Base-by-base conservation (phyloP, 73 alveolate species). In the Halteria grandinella region DNA sequence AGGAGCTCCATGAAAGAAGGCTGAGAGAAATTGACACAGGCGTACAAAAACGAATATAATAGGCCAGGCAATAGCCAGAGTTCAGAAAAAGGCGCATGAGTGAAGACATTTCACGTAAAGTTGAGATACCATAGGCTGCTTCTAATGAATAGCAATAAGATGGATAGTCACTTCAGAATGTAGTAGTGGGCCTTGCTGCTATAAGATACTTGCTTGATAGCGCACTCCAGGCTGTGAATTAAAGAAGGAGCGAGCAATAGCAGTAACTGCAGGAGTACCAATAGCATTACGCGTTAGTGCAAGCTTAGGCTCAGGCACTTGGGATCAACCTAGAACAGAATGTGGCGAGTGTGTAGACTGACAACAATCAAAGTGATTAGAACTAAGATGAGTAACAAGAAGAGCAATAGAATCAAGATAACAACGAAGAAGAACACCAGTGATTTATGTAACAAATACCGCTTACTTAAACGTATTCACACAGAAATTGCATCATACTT, bases 171-270 rank as follows among this genome's bases (percentile, higher is more conserved):
- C 28, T 62, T 15, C 23, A 48, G 6, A 62, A 34, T 41, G 78
- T 62, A 4, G 44, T 62, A 6, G 78, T 62, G 11, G 78, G 78
- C 6, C 40, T 62, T 17, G 60, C 78, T 18, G 78, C 78, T 18
- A 41, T 62, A 7, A 62, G 78, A 41, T 62, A 62, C 45, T 62
- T 62, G 41, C 44, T 62, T 6, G 78, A 62, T 40, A 62, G 62
- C 7, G 78, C 78, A 11, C 6, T 62, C 7, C 23, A 62, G 18
- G 78, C 78, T 2, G 78, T 23, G 5, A 40, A 62, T 41, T 21
- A 52, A 41, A 62, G 62, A 39, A 17, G 41, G 27, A 36, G 7
- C 33, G 12, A 40, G 17, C 18, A 11, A 11, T 39, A 39, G 15
- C 50, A 39, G 15, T 39, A 39, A 39, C 18, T 39, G 15, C 18